These are phyloP conservation scores for Pleurozium schreberi DNA, from an alignment of 225 moss, liverwort and hornwort species.

Conservation along the genomic window DNA sequence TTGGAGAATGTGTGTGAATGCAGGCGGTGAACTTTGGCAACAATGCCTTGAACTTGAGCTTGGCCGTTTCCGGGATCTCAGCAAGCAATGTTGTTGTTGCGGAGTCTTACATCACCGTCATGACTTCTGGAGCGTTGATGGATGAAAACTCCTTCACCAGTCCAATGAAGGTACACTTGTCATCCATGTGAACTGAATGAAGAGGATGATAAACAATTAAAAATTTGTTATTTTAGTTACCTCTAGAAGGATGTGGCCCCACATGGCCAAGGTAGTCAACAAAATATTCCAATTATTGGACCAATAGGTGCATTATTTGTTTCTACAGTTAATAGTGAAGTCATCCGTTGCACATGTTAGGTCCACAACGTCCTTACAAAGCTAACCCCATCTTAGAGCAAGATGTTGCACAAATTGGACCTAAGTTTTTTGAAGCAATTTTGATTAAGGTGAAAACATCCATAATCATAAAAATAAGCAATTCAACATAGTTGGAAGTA, in stretches of 20 bases:
- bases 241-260: accelerated
- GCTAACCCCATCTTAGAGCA: too few species aligned
- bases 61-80: conserved; percentile 28
- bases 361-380: accelerated
- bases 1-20: not conserved
- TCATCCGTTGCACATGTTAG: not conserved
- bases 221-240: not conserved
- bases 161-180: conserved; percentile 38
- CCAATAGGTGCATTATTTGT: not conserved
- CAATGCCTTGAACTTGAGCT: conserved; percentile 21
- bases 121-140: conserved; percentile 43
- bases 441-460: not conserved
- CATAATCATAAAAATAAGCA: accelerated
- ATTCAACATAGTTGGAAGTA: not conserved
- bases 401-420: not conserved
- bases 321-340: accelerated
- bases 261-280: not conserved
- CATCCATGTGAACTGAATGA: not conserved
- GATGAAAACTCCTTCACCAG: conserved; percentile 78
- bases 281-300: not conserved
- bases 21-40: conserved; percentile 83
- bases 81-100: conserved; percentile 12
- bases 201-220: not conserved
- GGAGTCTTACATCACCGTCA: conserved; percentile 42
- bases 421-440: not conserved